Conservation (phyloP, 148 eudicot species). For the Cornus kousa region DNA sequence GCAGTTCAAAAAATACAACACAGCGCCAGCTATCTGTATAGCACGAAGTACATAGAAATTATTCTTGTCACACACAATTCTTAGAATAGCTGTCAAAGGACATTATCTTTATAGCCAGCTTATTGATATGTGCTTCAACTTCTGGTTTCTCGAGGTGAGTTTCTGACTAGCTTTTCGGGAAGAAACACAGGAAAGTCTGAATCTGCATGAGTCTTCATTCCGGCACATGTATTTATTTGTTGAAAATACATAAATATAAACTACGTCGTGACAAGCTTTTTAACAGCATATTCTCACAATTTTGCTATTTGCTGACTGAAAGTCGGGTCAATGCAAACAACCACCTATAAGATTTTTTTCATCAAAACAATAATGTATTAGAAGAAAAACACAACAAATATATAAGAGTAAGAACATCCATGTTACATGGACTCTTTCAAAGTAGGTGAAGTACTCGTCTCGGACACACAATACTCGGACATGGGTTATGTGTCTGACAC, state of each 20-base stretch:
- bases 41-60: too few species aligned
- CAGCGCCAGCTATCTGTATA: too few species aligned
- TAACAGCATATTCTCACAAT: conserved; percentile 31
- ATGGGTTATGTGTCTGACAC: too few species aligned
- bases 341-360: conserved; percentile 47
- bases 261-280: too few species aligned
- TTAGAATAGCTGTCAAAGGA: neutral
- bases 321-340: conserved; percentile 78
- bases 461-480: too few species aligned
- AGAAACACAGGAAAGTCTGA: neutral
- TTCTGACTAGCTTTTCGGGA: neutral
- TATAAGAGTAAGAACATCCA: neutral
- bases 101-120: neutral
- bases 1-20: too few species aligned
- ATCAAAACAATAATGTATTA: neutral
- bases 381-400: conserved; percentile 8
- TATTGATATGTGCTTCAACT: neutral
- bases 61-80: too few species aligned
- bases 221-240: neutral
- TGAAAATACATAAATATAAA: neutral
- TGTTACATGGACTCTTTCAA: neutral
- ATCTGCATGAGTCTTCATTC: neutral
- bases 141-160: neutral
- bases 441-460: neutral
- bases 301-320: conserved; percentile 53